These are phyloP conservation scores for Betula pendula DNA, from an alignment of 306 rosid genomes.

Conservation along the genomic window DNA sequence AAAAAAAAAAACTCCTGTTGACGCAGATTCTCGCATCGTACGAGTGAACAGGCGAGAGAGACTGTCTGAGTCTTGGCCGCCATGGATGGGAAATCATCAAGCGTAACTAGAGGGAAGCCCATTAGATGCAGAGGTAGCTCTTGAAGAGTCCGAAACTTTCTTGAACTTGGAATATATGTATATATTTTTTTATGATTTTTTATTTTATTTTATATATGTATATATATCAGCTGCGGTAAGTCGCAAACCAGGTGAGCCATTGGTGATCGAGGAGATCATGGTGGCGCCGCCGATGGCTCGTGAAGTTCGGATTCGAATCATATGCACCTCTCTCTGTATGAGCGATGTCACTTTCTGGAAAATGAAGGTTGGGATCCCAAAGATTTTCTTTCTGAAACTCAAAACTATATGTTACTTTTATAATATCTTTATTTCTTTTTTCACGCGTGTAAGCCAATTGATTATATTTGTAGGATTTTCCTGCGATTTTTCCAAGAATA, in stretches of 20 bases:
- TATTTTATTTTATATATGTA: neutral
- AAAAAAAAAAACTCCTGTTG: no score
- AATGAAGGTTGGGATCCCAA: conserved; percentile 47
- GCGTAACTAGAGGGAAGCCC: conserved; percentile 47
- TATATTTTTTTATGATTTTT: no score
- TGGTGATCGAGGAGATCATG: conserved; percentile 61
- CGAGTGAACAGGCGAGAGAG: neutral
- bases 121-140: conserved; percentile 65
- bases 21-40: no score
- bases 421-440: neutral
- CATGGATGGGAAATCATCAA: conserved; percentile 45
- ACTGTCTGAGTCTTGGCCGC: neutral
- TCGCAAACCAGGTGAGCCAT: conserved; percentile 63
- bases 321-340: conserved; percentile 74
- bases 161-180: neutral
- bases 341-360: conserved; percentile 82
- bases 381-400: neutral
- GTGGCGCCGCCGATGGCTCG: conserved; percentile 82
- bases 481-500: conserved; percentile 69
- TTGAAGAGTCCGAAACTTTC: neutral
- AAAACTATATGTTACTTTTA: neutral
- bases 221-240: conserved; percentile 61
- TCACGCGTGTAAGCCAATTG: no score
- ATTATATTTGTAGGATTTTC: conserved; percentile 74
- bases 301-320: conserved; percentile 67